Base-by-base conservation (phyloP, 345 rosid genomes). In the Trapa incisa region DNA sequence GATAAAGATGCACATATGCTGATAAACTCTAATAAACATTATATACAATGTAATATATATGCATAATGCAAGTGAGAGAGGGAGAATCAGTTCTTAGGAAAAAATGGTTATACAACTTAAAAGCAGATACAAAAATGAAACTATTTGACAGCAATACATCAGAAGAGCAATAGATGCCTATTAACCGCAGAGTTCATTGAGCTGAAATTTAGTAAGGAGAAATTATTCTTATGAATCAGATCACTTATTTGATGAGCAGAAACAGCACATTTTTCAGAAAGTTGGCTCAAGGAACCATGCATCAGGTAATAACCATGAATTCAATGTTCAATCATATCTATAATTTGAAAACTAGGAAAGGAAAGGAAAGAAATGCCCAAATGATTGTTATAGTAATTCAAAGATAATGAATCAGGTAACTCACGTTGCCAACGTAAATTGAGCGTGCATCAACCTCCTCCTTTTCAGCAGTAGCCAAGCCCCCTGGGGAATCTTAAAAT, bases 381-480 rank as follows among this genome's bases (percentile, higher is more conserved):
- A 12, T 7, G 22, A 33, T 22, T 47, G 32, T 2, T 6, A 65
- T 43, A 9, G 9, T 4, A 43, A 47, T 38, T 38, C 45, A 32
- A 57, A 9, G 67, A 8, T 14, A 12, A 61, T 61, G 56, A 53
- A 56, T 68, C 35, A 58, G 42, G 54, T 64, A 76, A 78, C 96
- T 89, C 83, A 94, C 99, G 84, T 94, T 94, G 75, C 99, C 99
- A 62, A 94, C 99, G 72, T 91, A 94, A 37, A 94, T 86, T 4
- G 99, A 94, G 33, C 99, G 95, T 0, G 96, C 15, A 83, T 94
- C 99, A 67, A 91, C 96, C 80, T 94, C 99, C 78, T 94, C 99
- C 87, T 94, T 94, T 80, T 91, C 97, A 72, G 96, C 96, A 57
- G 90, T 78, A 1, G 87, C 91, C 67, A 92, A 80, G 80, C 74